Conservation (phyloP, 2,329 filamentous ascomycete genomes). For the Aspergillus fructus region DNA sequence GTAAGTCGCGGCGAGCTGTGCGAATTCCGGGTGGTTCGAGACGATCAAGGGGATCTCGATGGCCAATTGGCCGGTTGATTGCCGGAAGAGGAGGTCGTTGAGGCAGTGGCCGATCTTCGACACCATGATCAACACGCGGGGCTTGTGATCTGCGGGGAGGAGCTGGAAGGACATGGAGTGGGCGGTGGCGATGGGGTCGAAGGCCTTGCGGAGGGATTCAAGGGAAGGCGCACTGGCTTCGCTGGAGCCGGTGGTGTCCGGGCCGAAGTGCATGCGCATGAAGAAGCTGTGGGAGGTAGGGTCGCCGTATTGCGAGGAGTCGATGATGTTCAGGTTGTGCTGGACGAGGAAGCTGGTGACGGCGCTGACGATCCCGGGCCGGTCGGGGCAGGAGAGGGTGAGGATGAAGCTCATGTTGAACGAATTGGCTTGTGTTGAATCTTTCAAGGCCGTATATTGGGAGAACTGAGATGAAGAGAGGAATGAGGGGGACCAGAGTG, state of each 20-base stretch:
- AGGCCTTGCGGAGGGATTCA: slow-evolving; percentile 54
- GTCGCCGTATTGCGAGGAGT: slow-evolving; percentile 83
- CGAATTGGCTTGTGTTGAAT: slow-evolving; percentile 26
- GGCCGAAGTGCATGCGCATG: slow-evolving; percentile 82
- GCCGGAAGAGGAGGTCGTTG: slow-evolving; percentile 79
- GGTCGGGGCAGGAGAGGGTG: slow-evolving; percentile 80
- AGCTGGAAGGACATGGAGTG: slow-evolving; percentile 72
- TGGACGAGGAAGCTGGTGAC: slow-evolving; percentile 75
- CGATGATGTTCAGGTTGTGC: slow-evolving; percentile 75
- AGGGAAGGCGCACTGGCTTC: slow-evolving; percentile 29
- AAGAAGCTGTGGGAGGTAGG: slow-evolving; percentile 74
- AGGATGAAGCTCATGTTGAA: slow-evolving; percentile 63
- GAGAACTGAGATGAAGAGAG: background rate
- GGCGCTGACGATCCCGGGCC: slow-evolving; percentile 79
- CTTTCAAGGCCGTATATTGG: background rate
- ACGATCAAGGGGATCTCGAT: slow-evolving; percentile 77
- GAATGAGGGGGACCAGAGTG: background rate
- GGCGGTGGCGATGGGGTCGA: slow-evolving; percentile 61
- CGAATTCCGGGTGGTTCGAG: slow-evolving; percentile 77
- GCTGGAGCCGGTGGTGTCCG: slow-evolving; percentile 32
- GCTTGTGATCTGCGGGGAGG: slow-evolving; percentile 66
- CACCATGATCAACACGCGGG: slow-evolving; percentile 81
- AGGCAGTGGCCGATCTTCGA: slow-evolving; percentile 86
- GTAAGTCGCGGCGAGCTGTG: slow-evolving; percentile 67
- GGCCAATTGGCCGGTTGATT: slow-evolving; percentile 69